Evolutionary conservation across 2,329 filamentous ascomycete genomes (phyloP).

Genomic region (Penicillium italicum): DNA sequence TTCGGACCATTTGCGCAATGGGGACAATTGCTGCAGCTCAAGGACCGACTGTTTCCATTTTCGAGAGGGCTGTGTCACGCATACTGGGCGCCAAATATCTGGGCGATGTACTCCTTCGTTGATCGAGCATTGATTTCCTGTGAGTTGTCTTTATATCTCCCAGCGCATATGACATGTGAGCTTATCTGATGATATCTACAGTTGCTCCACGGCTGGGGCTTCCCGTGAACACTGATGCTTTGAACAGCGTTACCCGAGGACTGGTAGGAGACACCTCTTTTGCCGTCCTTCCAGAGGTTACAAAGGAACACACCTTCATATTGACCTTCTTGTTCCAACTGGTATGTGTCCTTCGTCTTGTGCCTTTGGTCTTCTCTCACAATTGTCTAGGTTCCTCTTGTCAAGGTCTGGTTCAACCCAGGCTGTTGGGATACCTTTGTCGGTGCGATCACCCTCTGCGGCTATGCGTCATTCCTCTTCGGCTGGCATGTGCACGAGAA

Average conservation of each 20-base stretch:
- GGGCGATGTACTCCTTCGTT: slow-evolving; percentile 92
- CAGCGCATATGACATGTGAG: background rate
- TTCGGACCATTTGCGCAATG: slow-evolving; percentile 84
- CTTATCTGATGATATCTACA: slow-evolving; percentile 42
- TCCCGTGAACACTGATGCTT: slow-evolving; percentile 65
- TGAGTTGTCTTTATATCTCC: slow-evolving; percentile 45
- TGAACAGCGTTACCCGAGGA: slow-evolving; percentile 87
- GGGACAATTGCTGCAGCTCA: slow-evolving; percentile 78
- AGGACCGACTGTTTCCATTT: slow-evolving; percentile 87
- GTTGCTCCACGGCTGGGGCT: slow-evolving; percentile 80
- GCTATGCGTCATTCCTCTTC: slow-evolving; percentile 93
- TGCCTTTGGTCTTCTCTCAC: slow-evolving; percentile 14
- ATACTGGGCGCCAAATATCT: slow-evolving; percentile 97
- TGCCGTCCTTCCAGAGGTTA: slow-evolving; percentile 84
- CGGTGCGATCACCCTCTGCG: slow-evolving; percentile 84
- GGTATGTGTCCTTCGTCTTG: slow-evolving; percentile 39
- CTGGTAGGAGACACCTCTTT: slow-evolving; percentile 92
- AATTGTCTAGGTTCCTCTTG: slow-evolving; percentile 59
- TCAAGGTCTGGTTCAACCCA: slow-evolving; percentile 76
- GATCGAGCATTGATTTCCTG: slow-evolving; percentile 79
- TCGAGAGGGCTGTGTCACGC: slow-evolving; percentile 91
- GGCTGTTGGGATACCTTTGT: slow-evolving; percentile 90
- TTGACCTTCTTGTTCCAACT: slow-evolving; percentile 80
- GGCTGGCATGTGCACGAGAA: slow-evolving; percentile 99
- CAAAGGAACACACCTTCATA: slow-evolving; percentile 72